Percentiles rank a stretch among this genome's conserved stretches.
Evolutionary conservation across 495 filamentous ascomycete genomes (phyloP).

Genomic region (Aspergillus kassunensis): DNA sequence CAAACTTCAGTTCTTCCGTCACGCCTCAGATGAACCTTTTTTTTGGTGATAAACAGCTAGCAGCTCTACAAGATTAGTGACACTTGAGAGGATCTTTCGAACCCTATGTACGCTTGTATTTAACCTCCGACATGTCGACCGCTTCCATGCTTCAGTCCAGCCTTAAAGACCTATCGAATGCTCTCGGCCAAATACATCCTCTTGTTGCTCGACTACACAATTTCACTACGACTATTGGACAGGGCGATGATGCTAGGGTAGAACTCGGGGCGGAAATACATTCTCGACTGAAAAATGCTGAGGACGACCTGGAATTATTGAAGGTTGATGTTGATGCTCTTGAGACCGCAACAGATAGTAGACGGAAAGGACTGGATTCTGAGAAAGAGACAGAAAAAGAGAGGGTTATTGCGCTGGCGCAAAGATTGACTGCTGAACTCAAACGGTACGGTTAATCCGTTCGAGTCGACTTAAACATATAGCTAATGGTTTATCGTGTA

Average conservation of each 20-base stretch:
- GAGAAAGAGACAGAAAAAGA: constrained; percentile 54
- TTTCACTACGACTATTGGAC: constrained; percentile 57
- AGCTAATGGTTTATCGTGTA: background rate
- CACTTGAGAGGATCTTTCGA: background rate
- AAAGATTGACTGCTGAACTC: constrained; percentile 62
- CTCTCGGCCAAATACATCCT: constrained; percentile 63
- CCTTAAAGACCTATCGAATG: constrained; percentile 62
- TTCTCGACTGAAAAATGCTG: constrained; percentile 73
- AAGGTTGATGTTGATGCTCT: constrained; percentile 73
- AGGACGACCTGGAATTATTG: constrained; percentile 81
- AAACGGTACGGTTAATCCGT: constrained; percentile 49
- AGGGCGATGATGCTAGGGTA: constrained; percentile 61
- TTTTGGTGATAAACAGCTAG: background rate
- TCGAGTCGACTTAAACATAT: background rate
- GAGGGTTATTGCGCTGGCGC: constrained; percentile 58
- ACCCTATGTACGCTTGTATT: background rate
- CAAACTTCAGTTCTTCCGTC: too few relatives aligned
- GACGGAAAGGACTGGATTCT: constrained; percentile 36
- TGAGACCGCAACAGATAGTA: constrained; percentile 35
- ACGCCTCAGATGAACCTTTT: too few relatives aligned
- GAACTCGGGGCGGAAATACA: constrained; percentile 83
- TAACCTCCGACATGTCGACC: constrained; percentile 42
- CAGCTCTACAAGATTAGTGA: background rate
- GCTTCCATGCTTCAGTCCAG: constrained; percentile 60
- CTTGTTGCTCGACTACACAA: constrained; percentile 71